Evolutionary conservation across 2,329 filamentous ascomycete genomes (phyloP).

Genomic region (Zymoseptoria ardabiliae): DNA sequence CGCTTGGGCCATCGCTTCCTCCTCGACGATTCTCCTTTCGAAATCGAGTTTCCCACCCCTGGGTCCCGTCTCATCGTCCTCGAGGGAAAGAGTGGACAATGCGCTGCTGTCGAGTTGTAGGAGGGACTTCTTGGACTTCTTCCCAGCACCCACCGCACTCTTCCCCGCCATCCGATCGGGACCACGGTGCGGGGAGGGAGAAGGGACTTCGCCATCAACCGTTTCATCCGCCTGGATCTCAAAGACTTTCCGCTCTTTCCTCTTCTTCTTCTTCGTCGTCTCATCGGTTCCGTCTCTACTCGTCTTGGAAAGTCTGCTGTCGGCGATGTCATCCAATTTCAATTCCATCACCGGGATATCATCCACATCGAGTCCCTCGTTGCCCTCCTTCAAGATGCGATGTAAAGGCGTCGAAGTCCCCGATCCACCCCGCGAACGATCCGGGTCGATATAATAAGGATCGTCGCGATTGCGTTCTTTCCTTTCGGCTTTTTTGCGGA

Average conservation of each 20-base stretch:
- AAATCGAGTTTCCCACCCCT: slow-evolving; percentile 44
- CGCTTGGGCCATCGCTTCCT: slow-evolving; percentile 80
- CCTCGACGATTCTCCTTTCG: slow-evolving; percentile 65
- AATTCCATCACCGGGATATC: slow-evolving; percentile 94
- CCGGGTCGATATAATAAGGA: slow-evolving; percentile 76
- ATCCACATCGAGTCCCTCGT: slow-evolving; percentile 78
- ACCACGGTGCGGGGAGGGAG: slow-evolving; percentile 3
- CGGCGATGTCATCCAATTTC: slow-evolving; percentile 51
- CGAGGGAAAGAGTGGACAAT: slow-evolving; percentile 64
- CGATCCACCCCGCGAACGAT: slow-evolving; percentile 31
- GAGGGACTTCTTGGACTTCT: slow-evolving; percentile 62
- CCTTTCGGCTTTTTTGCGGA: slow-evolving; percentile 67
- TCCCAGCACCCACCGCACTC: slow-evolving; percentile 25
- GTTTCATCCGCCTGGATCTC: slow-evolving; percentile 45
- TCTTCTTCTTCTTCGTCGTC: neutral
- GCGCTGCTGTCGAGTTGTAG: slow-evolving; percentile 83
- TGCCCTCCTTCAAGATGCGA: slow-evolving; percentile 50
- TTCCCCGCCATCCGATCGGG: slow-evolving; percentile 23
- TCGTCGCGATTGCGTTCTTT: slow-evolving; percentile 81
- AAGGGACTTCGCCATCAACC: slow-evolving; percentile 32
- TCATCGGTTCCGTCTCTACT: neutral
- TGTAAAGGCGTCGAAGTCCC: slow-evolving; percentile 70
- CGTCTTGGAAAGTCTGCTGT: slow-evolving; percentile 5
- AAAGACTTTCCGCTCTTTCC: slow-evolving; percentile 32
- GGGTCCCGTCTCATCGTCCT: slow-evolving; percentile 37